Evolutionary conservation across 1,139 yeast genomes (phyloP).

Genomic region (Wickerhamomyces sp.): DNA sequence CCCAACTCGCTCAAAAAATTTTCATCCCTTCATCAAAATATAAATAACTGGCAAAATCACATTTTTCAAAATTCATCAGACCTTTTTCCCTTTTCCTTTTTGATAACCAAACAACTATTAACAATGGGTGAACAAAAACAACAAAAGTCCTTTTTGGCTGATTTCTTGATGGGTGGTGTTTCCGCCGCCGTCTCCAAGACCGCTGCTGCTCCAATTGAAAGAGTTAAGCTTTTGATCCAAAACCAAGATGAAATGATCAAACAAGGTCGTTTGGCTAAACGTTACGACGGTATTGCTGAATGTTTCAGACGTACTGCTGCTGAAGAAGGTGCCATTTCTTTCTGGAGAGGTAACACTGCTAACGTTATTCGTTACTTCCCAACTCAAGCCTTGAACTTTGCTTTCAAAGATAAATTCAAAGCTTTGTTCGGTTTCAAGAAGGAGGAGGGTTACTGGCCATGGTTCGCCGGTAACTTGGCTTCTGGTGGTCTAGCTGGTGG

Average conservation of each 20-base stretch:
- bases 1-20: constrained; percentile 7
- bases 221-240: constrained; percentile 76
- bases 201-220: constrained; percentile 82
- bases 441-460: constrained; percentile 59
- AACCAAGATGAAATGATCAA: constrained; percentile 82
- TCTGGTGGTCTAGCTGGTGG: constrained; percentile 86
- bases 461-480: constrained; percentile 78
- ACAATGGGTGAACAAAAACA: constrained; percentile 22
- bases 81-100: constrained; percentile 2
- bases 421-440: constrained; percentile 71
- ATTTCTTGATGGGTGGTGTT: constrained; percentile 77
- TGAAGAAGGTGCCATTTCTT: constrained; percentile 64
- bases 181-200: constrained; percentile 85
- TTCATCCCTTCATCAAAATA: constrained; percentile 9
- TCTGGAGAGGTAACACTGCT: constrained; percentile 87
- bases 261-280: constrained; percentile 67
- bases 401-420: constrained; percentile 81
- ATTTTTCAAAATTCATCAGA: constrained; percentile 9
- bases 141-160: constrained; percentile 40
- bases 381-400: constrained; percentile 79
- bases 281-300: constrained; percentile 64
- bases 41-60: constrained; percentile 16
- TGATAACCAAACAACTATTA: constrained; percentile 2
- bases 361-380: constrained; percentile 84
- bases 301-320: constrained; percentile 70